phyloP scores from a whole-genome alignment of 495 filamentous ascomycete species.

The Tricharina praecox region DNA sequence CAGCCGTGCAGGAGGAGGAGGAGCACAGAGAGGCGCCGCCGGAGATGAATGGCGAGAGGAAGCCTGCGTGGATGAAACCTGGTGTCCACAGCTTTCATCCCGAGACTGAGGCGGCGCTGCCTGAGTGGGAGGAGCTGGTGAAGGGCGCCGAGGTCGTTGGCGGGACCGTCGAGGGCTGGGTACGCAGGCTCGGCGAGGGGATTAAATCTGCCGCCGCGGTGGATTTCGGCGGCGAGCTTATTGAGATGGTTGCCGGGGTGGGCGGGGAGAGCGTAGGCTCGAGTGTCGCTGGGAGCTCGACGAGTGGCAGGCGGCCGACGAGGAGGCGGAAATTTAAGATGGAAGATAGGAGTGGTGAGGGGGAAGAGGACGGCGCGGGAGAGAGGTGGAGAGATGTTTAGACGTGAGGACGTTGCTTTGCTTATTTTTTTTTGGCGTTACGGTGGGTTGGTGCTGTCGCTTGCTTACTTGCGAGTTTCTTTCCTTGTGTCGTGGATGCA shows the following conservation, averaged over 20 bases:
- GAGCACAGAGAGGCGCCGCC: neutral
- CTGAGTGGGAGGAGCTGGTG: slow-evolving; percentile 5
- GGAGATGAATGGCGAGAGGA: neutral
- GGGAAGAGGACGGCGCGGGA: neutral
- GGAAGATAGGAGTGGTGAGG: neutral
- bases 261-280: neutral
- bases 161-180: slow-evolving; percentile 4
- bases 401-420: neutral
- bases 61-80: slow-evolving; percentile 3
- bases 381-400: neutral
- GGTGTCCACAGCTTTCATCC: slow-evolving; percentile 5
- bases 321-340: too few species aligned
- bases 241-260: slow-evolving; percentile 4
- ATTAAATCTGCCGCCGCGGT: neutral
- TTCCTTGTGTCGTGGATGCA: too few species aligned
- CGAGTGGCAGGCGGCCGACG: too few species aligned
- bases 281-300: too few species aligned
- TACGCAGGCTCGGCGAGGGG: neutral
- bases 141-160: neutral
- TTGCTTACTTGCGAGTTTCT: too few species aligned
- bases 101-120: neutral
- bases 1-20: neutral
- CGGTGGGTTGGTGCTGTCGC: neutral
- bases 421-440: neutral
- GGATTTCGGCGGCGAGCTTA: neutral